Evolutionary conservation across 1,139 yeast genomes (phyloP).

Genomic region (Meyerozyma guilliermondii): DNA sequence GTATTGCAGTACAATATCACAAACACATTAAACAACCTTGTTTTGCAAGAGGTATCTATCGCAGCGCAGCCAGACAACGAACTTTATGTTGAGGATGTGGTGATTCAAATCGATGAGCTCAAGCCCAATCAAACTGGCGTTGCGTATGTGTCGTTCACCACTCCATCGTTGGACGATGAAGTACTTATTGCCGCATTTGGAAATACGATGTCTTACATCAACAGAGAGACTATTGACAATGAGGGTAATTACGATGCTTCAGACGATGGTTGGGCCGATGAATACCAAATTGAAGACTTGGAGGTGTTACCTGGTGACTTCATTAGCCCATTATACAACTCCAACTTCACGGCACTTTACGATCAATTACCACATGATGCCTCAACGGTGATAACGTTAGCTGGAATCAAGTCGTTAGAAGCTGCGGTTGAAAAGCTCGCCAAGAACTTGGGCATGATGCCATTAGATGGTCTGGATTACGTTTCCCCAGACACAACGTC

Average conservation of each 20-base stretch:
- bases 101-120: conserved; percentile 69
- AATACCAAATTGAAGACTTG: conserved; percentile 83
- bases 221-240: conserved; percentile 75
- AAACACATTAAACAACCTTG: conserved; percentile 76
- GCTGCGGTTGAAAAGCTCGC: conserved; percentile 44
- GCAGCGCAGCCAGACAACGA: conserved; percentile 61
- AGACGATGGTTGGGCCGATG: conserved; percentile 91
- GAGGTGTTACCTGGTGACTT: conserved; percentile 79
- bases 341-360: conserved; percentile 69
- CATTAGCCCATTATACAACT: conserved; percentile 70
- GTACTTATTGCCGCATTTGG: conserved; percentile 52
- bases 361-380: conserved; percentile 54
- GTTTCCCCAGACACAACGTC: conserved; percentile 56
- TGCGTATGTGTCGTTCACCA: conserved; percentile 71
- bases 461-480: conserved; percentile 73
- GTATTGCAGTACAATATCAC: conserved; percentile 82
- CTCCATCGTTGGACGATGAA: conserved; percentile 41
- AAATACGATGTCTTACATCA: conserved; percentile 67
- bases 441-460: conserved; percentile 65
- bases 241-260: conserved; percentile 62
- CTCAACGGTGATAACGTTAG: conserved; percentile 32
- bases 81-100: conserved; percentile 62
- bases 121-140: conserved; percentile 69
- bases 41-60: conserved; percentile 77
- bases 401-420: conserved; percentile 32